A percentile compares a stretch with the other conserved stretches of the same genome.
These are phyloP conservation scores for Aspergillus ostianus DNA, from an alignment of 495 filamentous ascomycete species.

Conservation along the genomic window DNA sequence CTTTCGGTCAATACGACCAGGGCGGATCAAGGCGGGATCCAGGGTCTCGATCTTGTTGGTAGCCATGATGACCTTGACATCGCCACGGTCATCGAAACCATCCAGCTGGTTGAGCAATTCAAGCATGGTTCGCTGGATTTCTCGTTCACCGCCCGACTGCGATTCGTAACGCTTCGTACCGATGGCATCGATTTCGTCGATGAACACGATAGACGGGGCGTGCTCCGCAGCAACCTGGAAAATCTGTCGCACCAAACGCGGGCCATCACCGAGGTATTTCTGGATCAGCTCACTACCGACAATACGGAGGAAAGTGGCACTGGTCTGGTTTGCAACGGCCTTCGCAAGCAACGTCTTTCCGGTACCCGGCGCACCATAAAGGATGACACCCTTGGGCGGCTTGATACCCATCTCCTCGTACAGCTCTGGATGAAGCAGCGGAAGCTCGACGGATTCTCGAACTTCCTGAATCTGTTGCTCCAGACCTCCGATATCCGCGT, in stretches of 20 bases:
- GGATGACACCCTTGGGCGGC: constrained; percentile 98
- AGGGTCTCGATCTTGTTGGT: constrained; percentile 99
- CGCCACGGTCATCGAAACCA: constrained; percentile 97
- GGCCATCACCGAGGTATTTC: constrained; percentile 97
- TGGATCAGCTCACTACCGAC: constrained; percentile 98
- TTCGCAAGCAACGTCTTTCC: constrained; percentile 98
- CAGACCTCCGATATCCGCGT: constrained; percentile 96
- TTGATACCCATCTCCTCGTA: constrained; percentile 99
- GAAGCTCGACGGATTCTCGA: constrained; percentile 92
- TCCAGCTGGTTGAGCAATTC: constrained; percentile 98
- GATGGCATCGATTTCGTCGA: constrained; percentile 99
- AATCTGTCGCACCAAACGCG: constrained; percentile 89
- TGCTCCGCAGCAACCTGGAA: constrained; percentile 98
- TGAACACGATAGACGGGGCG: constrained; percentile 96
- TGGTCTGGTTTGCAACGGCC: constrained; percentile 97
- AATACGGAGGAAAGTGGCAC: constrained; percentile 96
- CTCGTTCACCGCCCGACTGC: constrained; percentile 92
- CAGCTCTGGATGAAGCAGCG: constrained; percentile 91
- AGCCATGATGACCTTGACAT: constrained; percentile 99
- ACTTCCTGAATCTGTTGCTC: constrained; percentile 98
- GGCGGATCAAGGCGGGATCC: constrained; percentile 93
- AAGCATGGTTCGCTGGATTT: constrained; percentile 98
- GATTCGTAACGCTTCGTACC: constrained; percentile 99
- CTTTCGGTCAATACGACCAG: constrained; percentile 98
- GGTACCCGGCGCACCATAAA: constrained; percentile 96